A percentile compares a stretch with the other conserved stretches of the same genome.
Evolutionary conservation across 2,329 filamentous ascomycete genomes (phyloP).

Genomic region (Penicillium sp.): DNA sequence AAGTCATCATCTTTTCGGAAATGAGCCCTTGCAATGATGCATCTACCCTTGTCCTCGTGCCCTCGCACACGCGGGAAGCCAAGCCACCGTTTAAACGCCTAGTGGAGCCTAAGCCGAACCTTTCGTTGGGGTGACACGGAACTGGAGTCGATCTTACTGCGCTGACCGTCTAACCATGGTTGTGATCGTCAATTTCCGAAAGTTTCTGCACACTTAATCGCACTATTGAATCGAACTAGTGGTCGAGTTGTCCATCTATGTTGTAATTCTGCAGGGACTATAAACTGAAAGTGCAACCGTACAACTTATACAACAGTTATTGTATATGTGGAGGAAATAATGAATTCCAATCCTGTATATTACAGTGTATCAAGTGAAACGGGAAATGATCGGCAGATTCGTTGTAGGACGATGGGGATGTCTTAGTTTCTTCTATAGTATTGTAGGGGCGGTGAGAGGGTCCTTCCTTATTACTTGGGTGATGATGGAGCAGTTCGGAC

Average conservation of each 20-base stretch:
- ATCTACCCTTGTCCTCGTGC: slow-evolving; percentile 11
- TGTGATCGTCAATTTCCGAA: background rate
- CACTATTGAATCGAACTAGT: background rate
- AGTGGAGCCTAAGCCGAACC: slow-evolving; percentile 14
- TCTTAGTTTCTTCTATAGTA: background rate
- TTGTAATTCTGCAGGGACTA: too few species aligned
- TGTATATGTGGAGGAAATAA: too few species aligned
- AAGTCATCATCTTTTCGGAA: background rate
- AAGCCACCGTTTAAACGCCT: slow-evolving; percentile 23
- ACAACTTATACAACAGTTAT: too few species aligned
- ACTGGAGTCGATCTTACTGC: slow-evolving; percentile 24
- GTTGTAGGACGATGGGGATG: background rate
- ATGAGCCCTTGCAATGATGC: background rate
- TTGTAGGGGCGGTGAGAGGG: too few species aligned
- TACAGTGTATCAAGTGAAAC: background rate
- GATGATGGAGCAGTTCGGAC: too few species aligned
- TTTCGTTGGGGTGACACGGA: slow-evolving; percentile 21
- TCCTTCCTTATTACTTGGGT: too few species aligned
- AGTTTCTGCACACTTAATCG: background rate
- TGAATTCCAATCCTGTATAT: too few species aligned
- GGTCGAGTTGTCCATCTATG: too few species aligned
- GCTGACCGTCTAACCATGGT: background rate
- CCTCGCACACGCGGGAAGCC: slow-evolving; percentile 6
- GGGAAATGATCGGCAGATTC: slow-evolving; percentile 3
- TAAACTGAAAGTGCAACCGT: too few species aligned